Evolutionary conservation across 2,329 filamentous ascomycete species (phyloP), one percentile per base, ranked within the genome.

Genomic region (Ceratocystiopsis sp.): DNA sequence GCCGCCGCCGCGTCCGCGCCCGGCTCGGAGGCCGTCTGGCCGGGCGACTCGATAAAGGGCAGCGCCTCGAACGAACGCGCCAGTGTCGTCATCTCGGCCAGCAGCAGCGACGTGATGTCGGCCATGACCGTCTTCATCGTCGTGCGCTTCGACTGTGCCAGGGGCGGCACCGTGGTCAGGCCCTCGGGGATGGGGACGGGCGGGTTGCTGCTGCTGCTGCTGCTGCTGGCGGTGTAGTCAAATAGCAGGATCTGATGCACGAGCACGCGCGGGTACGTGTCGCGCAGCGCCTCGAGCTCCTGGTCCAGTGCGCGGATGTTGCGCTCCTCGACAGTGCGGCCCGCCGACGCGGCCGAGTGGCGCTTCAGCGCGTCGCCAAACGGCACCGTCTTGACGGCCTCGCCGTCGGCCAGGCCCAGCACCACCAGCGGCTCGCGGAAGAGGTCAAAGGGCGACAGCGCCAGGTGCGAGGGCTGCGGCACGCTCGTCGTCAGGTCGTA

Each of bases 361-460:
- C 71, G 63, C 52, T 69, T 72, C 25, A 29, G 10, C 5, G 25
- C 9, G 58, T 63, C 70, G 48, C 44, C 42, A 49, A 75, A 72
- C 37, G 63, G 60, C 5, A 62, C 58, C 47, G 67, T 67, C 46
- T 67, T 62, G 21, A 84, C 67, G 59, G 93, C 84, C 36, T 65
- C 62, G 40, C 83, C 85, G 60, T 96, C 89, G 15, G 84, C 83
- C 46, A 96, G 68, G 3, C 84, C 89, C 48, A 98, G 73, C 21
- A 96, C 69, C 42, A 82, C 75, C 43, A 95, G 68, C 10, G 85
- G 81, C 58, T 93, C 84, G 52, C 87, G 75, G 59, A 84, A 93
- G 37, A 89, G 67, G 58, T 98, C 91, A 65, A 95, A 95, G 1
- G 91, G 87, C 35, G 81, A 81, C 36, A 93, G 64, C 17, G 84